Conservation (phyloP, 805 yeast genomes). For the Metschnikowia bowlesiae region DNA sequence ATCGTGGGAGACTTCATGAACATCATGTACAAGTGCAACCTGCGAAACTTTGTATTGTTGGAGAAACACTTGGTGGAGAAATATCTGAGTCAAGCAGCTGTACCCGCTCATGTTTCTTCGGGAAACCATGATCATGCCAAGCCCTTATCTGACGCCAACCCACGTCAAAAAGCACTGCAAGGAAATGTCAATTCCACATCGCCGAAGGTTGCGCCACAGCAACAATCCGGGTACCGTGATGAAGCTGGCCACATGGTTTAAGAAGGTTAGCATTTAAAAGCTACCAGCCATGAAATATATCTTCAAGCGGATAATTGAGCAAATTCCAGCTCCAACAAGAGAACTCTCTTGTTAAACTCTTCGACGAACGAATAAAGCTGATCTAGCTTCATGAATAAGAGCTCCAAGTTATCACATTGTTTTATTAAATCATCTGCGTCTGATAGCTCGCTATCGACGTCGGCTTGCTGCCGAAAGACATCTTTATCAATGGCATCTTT, state of each 20-base stretch:
- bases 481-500: conserved; percentile 24
- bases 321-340: conserved; percentile 15
- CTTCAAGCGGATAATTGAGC: background rate
- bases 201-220: background rate
- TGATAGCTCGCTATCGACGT: conserved; percentile 38
- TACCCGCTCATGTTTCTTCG: background rate
- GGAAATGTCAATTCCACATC: background rate
- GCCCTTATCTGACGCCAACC: too few relatives aligned
- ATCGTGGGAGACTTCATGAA: conserved; percentile 22
- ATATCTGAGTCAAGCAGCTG: conserved; percentile 13
- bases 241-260: background rate
- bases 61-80: conserved; percentile 35
- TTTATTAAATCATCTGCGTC: conserved; percentile 36
- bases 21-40: conserved; percentile 22
- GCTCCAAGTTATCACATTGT: conserved; percentile 48
- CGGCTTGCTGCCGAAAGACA: conserved; percentile 18
- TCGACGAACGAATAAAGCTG: conserved; percentile 39
- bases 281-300: too few relatives aligned
- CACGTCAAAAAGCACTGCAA: background rate
- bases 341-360: conserved; percentile 20
- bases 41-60: conserved; percentile 24
- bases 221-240: conserved; percentile 1
- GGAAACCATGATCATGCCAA: background rate
- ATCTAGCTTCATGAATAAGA: conserved; percentile 48
- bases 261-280: background rate